Conservation (phyloP, 2,329 filamentous ascomycete species). For the Thielaviopsis musarum region DNA sequence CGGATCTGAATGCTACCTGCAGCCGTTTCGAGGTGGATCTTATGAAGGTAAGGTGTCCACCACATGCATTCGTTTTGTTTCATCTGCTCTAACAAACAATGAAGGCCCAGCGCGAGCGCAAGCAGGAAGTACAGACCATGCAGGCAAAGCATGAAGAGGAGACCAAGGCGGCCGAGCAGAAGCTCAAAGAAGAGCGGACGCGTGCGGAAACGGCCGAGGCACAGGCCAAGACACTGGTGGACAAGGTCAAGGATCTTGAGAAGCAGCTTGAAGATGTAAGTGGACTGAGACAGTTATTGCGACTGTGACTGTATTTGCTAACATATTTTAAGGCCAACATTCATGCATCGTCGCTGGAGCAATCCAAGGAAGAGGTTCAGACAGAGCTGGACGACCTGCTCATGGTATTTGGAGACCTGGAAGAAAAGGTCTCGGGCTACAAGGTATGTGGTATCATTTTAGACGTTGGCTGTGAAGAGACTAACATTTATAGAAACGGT, state of each 20-base stretch:
- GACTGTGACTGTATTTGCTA: neutral
- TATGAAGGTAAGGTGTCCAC: conserved; percentile 31
- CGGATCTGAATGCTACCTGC: conserved; percentile 44
- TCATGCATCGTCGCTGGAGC: conserved; percentile 20
- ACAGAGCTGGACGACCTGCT: conserved; percentile 65
- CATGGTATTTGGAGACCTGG: conserved; percentile 65
- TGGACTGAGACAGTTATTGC: neutral
- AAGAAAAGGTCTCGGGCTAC: conserved; percentile 59
- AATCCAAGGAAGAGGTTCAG: conserved; percentile 50
- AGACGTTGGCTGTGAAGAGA: neutral
- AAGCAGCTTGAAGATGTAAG: conserved; percentile 16
- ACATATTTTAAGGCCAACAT: conserved; percentile 1
- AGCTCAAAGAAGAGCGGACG: neutral
- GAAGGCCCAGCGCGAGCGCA: conserved; percentile 42
- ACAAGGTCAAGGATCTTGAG: conserved; percentile 18
- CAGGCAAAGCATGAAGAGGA: conserved; percentile 21
- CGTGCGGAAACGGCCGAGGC: conserved; percentile 1
- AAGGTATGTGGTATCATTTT: conserved; percentile 38
- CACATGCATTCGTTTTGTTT: neutral
- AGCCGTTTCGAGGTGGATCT: conserved; percentile 45
- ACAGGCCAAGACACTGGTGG: conserved; percentile 11
- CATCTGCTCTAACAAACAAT: conserved; percentile 1
- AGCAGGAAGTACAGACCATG: conserved; percentile 40
- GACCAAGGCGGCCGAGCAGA: conserved; percentile 18
- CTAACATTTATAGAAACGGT: conserved; percentile 28